phyloP scores from a whole-genome alignment of 805 yeast genomes.

The Priceomyces castillae region DNA sequence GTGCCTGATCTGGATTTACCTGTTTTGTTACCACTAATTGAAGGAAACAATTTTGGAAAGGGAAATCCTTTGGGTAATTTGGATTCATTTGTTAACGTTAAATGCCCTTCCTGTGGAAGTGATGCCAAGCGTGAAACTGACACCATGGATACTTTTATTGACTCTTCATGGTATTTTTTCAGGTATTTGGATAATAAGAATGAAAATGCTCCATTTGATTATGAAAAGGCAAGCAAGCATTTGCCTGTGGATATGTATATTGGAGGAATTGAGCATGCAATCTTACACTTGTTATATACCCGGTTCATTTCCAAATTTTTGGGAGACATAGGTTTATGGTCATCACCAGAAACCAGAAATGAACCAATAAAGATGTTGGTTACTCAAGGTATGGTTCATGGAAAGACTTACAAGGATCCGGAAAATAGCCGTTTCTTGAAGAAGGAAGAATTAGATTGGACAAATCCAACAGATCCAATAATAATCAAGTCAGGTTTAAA shows the following conservation, averaged over 20 bases:
- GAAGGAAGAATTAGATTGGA: conserved; percentile 65
- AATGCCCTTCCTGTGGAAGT: conserved; percentile 79
- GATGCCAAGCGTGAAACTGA: conserved; percentile 79
- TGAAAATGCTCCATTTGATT: conserved; percentile 48
- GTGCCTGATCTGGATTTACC: conserved; percentile 90
- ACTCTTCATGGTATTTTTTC: conserved; percentile 94
- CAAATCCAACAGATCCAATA: conserved; percentile 40
- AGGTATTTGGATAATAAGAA: conserved; percentile 79
- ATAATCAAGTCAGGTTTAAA: conserved; percentile 48
- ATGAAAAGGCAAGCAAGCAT: conserved; percentile 44
- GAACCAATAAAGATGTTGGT: conserved; percentile 82
- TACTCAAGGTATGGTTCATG: conserved; percentile 99
- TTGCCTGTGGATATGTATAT: conserved; percentile 89
- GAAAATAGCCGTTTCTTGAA: conserved; percentile 69
- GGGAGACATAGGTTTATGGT: conserved; percentile 65
- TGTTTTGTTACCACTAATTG: conserved; percentile 66
- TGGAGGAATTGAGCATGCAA: conserved; percentile 98
- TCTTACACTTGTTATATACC: conserved; percentile 81
- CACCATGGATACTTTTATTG: conserved; percentile 98
- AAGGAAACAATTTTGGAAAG: conserved; percentile 54
- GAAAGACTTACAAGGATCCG: conserved; percentile 77
- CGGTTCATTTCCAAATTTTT: conserved; percentile 84
- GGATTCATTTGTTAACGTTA: conserved; percentile 64
- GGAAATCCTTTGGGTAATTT: conserved; percentile 63
- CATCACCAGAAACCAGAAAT: conserved; percentile 52